Evolutionary conservation across 306 rosid species (phyloP).

Genomic region (Trifolium repens): DNA sequence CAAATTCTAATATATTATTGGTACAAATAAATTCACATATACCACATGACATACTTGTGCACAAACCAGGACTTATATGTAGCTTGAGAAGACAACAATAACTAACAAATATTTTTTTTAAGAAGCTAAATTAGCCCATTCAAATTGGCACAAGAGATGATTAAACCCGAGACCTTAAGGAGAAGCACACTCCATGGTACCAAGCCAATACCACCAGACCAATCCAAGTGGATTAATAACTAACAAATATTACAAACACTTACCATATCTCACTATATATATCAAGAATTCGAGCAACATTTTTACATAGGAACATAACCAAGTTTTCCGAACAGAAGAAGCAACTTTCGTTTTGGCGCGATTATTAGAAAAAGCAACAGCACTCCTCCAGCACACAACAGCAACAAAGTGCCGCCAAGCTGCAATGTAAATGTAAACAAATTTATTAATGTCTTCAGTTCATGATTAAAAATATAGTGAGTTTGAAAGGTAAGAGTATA

Average conservation of each 20-base stretch:
- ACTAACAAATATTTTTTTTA: too few species aligned
- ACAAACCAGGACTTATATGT: conserved; percentile 33
- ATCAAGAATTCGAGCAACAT: conserved; percentile 24
- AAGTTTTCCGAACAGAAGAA: conserved; percentile 31
- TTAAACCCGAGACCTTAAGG: too few species aligned
- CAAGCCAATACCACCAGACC: too few species aligned
- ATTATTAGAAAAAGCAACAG: conserved; percentile 55
- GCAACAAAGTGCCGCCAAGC: conserved; percentile 89
- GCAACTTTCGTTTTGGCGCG: neutral
- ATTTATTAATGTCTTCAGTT: neutral
- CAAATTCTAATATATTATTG: neutral
- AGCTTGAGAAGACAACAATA: too few species aligned
- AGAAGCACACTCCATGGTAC: too few species aligned
- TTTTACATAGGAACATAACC: conserved; percentile 20
- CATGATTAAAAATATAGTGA: too few species aligned
- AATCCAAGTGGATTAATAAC: too few species aligned
- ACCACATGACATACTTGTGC: conserved; percentile 27
- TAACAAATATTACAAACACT: conserved; percentile 17
- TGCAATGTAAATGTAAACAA: conserved; percentile 49
- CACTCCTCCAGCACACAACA: conserved; percentile 92
- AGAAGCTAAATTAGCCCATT: too few species aligned
- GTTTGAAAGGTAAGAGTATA: too few species aligned
- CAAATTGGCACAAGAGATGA: too few species aligned
- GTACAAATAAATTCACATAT: conserved; percentile 25
- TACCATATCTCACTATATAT: conserved; percentile 13